Base-by-base conservation (phyloP, 805 yeast genomes). In the Yarrowia sp. region DNA sequence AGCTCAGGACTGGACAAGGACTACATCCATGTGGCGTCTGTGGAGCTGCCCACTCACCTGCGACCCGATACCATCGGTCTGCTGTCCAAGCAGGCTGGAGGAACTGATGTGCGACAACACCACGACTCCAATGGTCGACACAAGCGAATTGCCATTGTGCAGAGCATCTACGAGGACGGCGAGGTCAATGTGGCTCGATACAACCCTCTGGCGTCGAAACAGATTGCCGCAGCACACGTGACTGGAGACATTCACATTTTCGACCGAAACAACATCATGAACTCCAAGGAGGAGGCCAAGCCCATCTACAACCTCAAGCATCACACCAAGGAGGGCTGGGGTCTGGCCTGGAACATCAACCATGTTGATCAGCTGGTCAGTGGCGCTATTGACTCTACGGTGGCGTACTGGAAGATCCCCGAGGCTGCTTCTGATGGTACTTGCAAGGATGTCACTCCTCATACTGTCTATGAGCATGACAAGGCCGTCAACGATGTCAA, bases 271-370 rank as follows among this genome's bases (percentile, higher is more conserved):
- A 65, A 68, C 35, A 58, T 63, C 64, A 61, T 64, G 32, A 65
- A 65, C 38, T 48, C 66, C 62, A 32, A 38, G n/a, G 61, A 68
- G 17, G 33, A 33, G 39, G 63, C 69, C 22, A 45, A 58, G 33
- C 69, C 70, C n/a, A 14, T 35, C 31, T 65, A 58, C 15, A 65
- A 69, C 18, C 69, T 71, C 42, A 67, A 66, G 53, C 71, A 61
- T 55, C 96, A 90, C 75, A 75, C 78, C 11, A 78, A 76, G 65
- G 91, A 87, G 69, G 96, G 96, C 0, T 85, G 80, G 71, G 89
- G 87, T 1, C 75, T 91, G 58, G 86, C 86, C 67, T 90, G 96
- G 96, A 77, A 82, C 65, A 77, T 80, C 22, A 68, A 68, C 28
- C 68, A 67, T 39, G 71, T 68, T 32, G 78, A 81, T 43, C 74